Conservation (phyloP, 495 filamentous ascomycete genomes). For the Trichoderma reesei region DNA sequence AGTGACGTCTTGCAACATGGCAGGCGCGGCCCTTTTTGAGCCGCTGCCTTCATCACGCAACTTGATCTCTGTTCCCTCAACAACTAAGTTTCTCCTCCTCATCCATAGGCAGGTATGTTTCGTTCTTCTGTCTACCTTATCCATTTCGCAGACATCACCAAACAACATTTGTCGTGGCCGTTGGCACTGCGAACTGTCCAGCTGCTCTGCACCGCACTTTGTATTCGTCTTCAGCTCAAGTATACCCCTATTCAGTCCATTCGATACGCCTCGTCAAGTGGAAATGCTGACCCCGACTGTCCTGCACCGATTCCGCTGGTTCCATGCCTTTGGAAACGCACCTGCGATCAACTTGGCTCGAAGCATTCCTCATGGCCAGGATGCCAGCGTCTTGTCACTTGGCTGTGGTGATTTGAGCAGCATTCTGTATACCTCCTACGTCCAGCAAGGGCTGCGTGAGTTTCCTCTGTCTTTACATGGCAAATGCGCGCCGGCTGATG, state of each 20-base stretch:
- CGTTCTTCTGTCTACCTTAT: background rate
- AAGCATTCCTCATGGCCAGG: slow-evolving; percentile 33
- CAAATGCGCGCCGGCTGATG: background rate
- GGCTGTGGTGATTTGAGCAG: slow-evolving; percentile 44
- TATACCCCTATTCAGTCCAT: background rate
- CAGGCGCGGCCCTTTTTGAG: too few relatives aligned
- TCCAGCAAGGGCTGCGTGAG: slow-evolving; percentile 18
- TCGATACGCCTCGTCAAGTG: background rate
- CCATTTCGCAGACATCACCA: background rate
- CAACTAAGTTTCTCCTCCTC: background rate
- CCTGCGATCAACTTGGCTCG: slow-evolving; percentile 41
- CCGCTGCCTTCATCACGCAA: background rate
- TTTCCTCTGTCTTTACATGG: background rate
- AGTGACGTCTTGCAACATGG: background rate
- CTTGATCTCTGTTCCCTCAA: background rate
- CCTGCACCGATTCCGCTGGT: slow-evolving; percentile 18
- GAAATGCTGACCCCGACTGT: slow-evolving; percentile 20
- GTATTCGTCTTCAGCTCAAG: too few relatives aligned
- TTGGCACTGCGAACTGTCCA: too few relatives aligned
- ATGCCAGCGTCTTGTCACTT: slow-evolving; percentile 40
- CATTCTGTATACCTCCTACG: slow-evolving; percentile 39
- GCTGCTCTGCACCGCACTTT: too few relatives aligned
- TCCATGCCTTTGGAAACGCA: slow-evolving; percentile 43
- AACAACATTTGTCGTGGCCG: too few relatives aligned
- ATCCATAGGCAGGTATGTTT: too few relatives aligned